Conservation (phyloP, 352 stramenopile species). For the Pythium brachiatum region DNA sequence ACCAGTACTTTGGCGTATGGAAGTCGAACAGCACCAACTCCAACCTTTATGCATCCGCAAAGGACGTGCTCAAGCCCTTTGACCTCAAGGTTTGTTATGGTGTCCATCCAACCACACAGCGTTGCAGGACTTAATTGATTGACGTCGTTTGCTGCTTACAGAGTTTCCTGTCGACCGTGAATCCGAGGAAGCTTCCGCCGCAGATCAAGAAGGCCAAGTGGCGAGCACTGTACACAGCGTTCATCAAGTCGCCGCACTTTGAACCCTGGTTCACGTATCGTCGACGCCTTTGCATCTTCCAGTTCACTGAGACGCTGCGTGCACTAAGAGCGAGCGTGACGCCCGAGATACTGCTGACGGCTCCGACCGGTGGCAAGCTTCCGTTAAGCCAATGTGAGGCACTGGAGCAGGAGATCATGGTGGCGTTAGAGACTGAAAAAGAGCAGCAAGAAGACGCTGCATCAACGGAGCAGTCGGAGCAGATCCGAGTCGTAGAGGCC, state of each 20-base stretch:
- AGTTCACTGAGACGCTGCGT: conserved; percentile 62
- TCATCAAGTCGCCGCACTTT: conserved; percentile 72
- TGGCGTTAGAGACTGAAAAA: conserved; percentile 10
- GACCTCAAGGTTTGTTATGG: conserved; percentile 32
- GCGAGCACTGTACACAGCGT: conserved; percentile 66
- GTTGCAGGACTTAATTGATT: background rate
- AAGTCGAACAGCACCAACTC: conserved; percentile 50
- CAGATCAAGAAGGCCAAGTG: conserved; percentile 71
- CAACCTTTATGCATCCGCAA: conserved; percentile 66
- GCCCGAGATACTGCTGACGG: conserved; percentile 20
- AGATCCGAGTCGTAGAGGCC: conserved; percentile 17
- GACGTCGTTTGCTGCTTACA: conserved; percentile 17
- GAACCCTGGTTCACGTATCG: conserved; percentile 74
- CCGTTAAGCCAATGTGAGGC: conserved; percentile 10
- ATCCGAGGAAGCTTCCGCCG: conserved; percentile 45
- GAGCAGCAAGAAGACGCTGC: background rate
- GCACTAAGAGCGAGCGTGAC: conserved; percentile 50
- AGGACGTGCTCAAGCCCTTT: conserved; percentile 79
- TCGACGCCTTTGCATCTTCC: conserved; percentile 59
- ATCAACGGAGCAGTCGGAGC: background rate
- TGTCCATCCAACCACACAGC: background rate
- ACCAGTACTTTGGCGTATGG: conserved; percentile 86
- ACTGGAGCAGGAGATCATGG: conserved; percentile 20
- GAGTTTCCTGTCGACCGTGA: conserved; percentile 56
- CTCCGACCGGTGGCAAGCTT: conserved; percentile 17